Evolutionary conservation across 345 rosid species (phyloP).

Genomic region (Sisymbrium altissimum): DNA sequence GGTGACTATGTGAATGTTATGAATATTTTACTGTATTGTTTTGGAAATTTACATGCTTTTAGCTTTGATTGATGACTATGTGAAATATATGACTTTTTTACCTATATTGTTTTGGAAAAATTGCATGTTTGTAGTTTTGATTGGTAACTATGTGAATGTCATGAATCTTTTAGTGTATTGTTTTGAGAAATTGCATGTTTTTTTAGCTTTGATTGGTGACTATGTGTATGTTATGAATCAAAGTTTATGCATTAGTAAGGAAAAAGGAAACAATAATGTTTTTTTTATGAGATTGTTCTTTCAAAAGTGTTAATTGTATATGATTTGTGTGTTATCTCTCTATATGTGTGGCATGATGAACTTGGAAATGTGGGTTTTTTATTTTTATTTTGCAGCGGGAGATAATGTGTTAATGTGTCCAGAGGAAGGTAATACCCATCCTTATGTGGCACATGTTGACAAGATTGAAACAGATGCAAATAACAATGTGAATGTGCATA

Average conservation of each 20-base stretch:
- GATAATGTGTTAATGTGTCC: conserved; percentile 93
- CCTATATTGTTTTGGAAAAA: neutral
- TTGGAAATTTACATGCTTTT: too few relatives aligned
- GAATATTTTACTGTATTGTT: neutral
- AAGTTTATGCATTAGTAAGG: neutral
- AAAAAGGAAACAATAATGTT: neutral
- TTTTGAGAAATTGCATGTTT: neutral
- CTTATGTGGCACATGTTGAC: conserved; percentile 77
- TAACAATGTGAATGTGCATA: conserved; percentile 67
- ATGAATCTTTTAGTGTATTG: neutral
- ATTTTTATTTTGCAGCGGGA: conserved; percentile 43
- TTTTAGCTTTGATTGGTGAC: neutral
- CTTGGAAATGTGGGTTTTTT: conserved; percentile 14
- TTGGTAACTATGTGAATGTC: neutral
- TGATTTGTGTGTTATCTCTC: neutral
- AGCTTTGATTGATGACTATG: too few relatives aligned
- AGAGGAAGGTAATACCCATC: conserved; percentile 62
- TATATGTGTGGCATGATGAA: neutral
- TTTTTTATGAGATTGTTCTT: neutral
- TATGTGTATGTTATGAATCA: neutral
- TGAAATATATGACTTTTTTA: neutral
- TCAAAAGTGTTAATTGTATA: neutral
- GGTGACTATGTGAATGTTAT: neutral
- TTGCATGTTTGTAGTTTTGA: neutral
- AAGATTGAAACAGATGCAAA: conserved; percentile 70